phyloP scores from a whole-genome alignment of 805 yeast genomes.

The Metschnikowia anglica region DNA sequence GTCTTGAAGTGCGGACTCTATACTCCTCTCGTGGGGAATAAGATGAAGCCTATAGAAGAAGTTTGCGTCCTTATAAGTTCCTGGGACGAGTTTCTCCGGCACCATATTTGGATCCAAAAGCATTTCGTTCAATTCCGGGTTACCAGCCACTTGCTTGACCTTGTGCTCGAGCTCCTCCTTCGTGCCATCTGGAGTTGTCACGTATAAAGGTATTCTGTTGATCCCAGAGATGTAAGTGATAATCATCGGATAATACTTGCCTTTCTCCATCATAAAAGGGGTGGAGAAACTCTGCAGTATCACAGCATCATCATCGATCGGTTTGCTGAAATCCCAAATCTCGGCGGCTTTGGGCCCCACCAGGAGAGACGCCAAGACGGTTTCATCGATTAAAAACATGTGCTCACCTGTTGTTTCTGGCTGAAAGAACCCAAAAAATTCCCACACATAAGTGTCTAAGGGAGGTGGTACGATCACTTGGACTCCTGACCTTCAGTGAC shows the following conservation, averaged over 20 bases:
- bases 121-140: too few relatives aligned
- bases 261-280: not conserved
- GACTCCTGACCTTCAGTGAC: too few relatives aligned
- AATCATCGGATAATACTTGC: not conserved
- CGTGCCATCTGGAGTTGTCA: not conserved
- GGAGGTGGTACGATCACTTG: not conserved
- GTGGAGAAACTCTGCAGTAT: not conserved
- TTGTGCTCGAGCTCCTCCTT: not conserved
- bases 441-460: not conserved
- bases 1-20: too few relatives aligned
- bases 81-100: too few relatives aligned
- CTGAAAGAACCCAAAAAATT: not conserved
- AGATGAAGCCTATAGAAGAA: too few relatives aligned
- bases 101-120: too few relatives aligned
- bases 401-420: not conserved
- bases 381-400: not conserved
- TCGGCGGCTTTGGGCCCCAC: not conserved
- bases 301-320: not conserved
- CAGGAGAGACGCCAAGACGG: not conserved
- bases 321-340: not conserved
- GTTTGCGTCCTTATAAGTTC: too few relatives aligned
- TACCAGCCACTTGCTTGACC: not conserved
- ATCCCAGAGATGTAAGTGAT: not conserved
- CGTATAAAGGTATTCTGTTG: not conserved
- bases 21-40: too few relatives aligned